Percentiles rank a stretch among this genome's conserved stretches.
These are phyloP conservation scores for Lentinula novae-zelandiae DNA, from an alignment of 1,284 basidiomycete genomes.

Conservation along the genomic window DNA sequence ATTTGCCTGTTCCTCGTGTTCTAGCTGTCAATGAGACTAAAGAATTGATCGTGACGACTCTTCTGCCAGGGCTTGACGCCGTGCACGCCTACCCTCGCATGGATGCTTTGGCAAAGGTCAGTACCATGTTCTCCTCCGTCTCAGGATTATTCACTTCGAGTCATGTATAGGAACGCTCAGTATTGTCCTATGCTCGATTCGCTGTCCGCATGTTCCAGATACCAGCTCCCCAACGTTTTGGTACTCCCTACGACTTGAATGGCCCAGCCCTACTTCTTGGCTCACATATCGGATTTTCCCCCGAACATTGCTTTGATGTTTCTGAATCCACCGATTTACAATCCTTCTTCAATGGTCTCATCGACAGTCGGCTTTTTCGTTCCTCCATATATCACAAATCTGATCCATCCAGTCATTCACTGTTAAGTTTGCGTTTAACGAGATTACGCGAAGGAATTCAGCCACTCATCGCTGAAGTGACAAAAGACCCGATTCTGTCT, in stretches of 20 bases:
- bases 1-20: conserved; percentile 1
- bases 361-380: background rate
- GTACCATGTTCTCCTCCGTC: background rate
- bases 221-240: background rate
- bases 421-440: background rate
- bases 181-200: background rate
- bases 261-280: background rate
- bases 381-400: background rate
- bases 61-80: conserved; percentile 2
- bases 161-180: background rate
- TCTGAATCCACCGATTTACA: background rate
- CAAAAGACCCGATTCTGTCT: background rate
- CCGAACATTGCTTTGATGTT: background rate
- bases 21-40: background rate
- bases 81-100: conserved; percentile 3
- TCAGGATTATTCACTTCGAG: background rate
- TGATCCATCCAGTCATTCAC: background rate
- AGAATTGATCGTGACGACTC: background rate
- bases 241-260: background rate
- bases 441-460: background rate
- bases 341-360: background rate
- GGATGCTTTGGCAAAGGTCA: background rate
- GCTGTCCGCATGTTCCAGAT: background rate
- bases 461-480: background rate
- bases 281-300: background rate